Conservation (phyloP, 2,329 filamentous ascomycete genomes). For the Rutstroemia sp. region DNA sequence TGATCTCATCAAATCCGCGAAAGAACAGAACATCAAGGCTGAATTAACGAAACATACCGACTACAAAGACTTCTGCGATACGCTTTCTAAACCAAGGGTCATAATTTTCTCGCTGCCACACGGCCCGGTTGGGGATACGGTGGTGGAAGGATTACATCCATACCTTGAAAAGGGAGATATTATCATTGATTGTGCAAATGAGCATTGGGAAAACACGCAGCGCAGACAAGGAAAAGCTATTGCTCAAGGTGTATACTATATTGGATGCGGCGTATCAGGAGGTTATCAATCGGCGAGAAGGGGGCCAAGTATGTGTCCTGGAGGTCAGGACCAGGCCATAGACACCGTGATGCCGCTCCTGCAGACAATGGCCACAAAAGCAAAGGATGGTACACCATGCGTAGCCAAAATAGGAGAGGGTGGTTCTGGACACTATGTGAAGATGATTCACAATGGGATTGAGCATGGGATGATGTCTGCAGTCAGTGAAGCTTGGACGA, state of each 20-base stretch:
- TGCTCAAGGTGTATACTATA: constrained; percentile 52
- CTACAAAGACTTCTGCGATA: constrained; percentile 37
- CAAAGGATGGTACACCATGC: constrained; percentile 59
- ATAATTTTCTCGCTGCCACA: constrained; percentile 48
- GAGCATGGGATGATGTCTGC: constrained; percentile 64
- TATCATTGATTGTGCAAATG: constrained; percentile 62
- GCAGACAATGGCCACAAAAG: constrained; percentile 53
- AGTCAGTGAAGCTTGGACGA: constrained; percentile 57
- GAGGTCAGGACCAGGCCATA: constrained; percentile 50
- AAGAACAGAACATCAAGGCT: constrained; percentile 17
- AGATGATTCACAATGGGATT: constrained; percentile 71
- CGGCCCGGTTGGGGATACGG: constrained; percentile 33
- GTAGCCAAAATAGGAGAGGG: constrained; percentile 66
- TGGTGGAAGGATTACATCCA: constrained; percentile 30
- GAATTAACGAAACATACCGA: constrained; percentile 31
- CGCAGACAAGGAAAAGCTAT: constrained; percentile 50
- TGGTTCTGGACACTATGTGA: constrained; percentile 63
- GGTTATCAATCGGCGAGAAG: constrained; percentile 60
- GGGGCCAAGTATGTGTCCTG: constrained; percentile 61
- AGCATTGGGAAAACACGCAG: constrained; percentile 59
- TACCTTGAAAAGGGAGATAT: constrained; percentile 55
- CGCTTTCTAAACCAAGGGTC: constrained; percentile 40
- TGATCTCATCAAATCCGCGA: constrained; percentile 32
- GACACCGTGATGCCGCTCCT: constrained; percentile 54
- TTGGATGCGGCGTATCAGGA: constrained; percentile 62